These are phyloP conservation scores for Curvularia sp. DNA, from an alignment of 2,329 filamentous ascomycete species.

Conservation along the genomic window DNA sequence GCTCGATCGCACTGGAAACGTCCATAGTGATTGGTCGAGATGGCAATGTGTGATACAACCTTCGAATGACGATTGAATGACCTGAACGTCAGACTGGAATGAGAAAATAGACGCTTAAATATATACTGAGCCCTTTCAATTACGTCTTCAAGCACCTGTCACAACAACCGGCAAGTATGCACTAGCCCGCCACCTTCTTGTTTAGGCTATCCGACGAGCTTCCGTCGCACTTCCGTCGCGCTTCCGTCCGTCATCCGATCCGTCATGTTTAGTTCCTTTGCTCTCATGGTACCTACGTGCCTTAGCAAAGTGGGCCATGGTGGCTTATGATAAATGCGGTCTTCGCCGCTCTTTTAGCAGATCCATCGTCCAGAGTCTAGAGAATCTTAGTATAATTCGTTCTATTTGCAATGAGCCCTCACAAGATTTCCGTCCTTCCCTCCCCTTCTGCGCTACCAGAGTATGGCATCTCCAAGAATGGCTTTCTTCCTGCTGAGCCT, in stretches of 20 bases:
- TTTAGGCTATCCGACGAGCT: conserved; percentile 19
- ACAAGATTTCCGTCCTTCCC: conserved; percentile 34
- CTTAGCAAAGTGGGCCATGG: conserved; percentile 1
- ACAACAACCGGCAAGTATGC: conserved; percentile 13
- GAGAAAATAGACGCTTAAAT: conserved; percentile 12
- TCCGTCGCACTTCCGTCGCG: conserved; percentile 10
- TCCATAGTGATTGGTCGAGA: conserved; percentile 32
- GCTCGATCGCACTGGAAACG: conserved; percentile 30
- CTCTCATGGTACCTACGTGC: background rate
- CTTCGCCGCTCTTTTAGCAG: conserved; percentile 20
- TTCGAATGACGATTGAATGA: background rate
- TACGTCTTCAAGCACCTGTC: conserved; percentile 22
- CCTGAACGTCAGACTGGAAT: conserved; percentile 5
- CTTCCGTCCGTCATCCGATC: conserved; percentile 19
- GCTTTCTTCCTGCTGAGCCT: conserved; percentile 78
- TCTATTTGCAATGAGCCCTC: conserved; percentile 39
- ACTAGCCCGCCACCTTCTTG: conserved; percentile 25
- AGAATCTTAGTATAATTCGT: conserved; percentile 2
- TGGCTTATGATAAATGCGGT: conserved; percentile 28
- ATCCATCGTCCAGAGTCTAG: conserved; percentile 6
- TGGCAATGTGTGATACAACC: background rate
- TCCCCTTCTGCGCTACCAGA: conserved; percentile 61
- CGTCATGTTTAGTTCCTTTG: background rate
- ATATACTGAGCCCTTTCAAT: conserved; percentile 10
- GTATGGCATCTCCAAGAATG: conserved; percentile 79